Evolutionary conservation across 2,329 filamentous ascomycete genomes (phyloP).

Genomic region (Xylariomycetidae sp.): DNA sequence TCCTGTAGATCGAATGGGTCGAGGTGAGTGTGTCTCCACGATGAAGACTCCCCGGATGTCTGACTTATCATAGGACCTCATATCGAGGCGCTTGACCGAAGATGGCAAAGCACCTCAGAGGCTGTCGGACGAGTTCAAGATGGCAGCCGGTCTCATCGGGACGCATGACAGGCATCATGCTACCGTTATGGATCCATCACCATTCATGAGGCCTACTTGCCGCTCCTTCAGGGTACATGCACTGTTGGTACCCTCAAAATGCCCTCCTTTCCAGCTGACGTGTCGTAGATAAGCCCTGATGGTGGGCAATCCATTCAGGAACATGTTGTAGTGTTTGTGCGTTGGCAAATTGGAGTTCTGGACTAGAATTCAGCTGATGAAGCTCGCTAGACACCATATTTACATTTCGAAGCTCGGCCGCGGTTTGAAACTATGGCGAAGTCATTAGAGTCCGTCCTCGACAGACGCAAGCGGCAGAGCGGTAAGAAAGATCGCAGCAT

Average conservation of each 20-base stretch:
- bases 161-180: constrained; percentile 1
- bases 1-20: constrained; percentile 2
- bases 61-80: not conserved
- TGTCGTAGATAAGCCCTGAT: not conserved
- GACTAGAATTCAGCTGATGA: not conserved
- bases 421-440: not conserved
- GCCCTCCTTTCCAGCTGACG: not conserved
- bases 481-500: no score
- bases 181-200: not conserved
- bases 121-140: constrained; percentile 2
- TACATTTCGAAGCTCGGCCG: constrained; percentile 1
- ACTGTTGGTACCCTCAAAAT: not conserved
- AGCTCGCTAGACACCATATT: not conserved
- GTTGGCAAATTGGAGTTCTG: not conserved
- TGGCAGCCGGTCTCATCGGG: not conserved
- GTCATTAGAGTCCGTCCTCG: no score
- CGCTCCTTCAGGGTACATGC: constrained; percentile 1
- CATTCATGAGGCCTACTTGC: constrained; percentile 2
- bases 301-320: constrained; percentile 1
- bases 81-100: not conserved
- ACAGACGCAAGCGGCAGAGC: no score
- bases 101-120: no score
- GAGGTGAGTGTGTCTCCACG: not conserved
- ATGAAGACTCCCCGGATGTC: not conserved
- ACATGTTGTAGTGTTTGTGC: constrained; percentile 2